These are phyloP conservation scores for Russula earlei DNA, from an alignment of 768 basidiomycete species.

Conservation along the genomic window DNA sequence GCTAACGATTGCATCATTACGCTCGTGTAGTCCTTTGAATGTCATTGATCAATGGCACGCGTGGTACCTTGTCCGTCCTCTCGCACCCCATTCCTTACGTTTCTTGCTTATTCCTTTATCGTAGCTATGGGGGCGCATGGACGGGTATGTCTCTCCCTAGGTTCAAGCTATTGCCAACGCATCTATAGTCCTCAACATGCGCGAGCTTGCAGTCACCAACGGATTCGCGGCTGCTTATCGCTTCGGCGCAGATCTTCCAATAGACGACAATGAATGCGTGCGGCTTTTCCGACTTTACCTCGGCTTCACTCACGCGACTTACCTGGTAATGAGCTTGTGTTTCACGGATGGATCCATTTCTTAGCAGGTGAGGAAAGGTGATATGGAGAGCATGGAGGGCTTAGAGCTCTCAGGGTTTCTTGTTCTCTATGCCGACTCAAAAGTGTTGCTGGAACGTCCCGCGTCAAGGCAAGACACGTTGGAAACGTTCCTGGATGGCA, in stretches of 20 bases:
- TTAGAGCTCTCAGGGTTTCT: not conserved
- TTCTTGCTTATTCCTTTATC: not conserved
- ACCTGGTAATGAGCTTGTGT: conserved; percentile 21
- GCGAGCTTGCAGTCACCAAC: conserved; percentile 31
- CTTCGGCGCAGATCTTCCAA: conserved; percentile 27
- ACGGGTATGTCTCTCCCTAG: conserved; percentile 21
- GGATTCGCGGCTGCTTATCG: conserved; percentile 36
- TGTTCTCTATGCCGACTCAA: too few relatives aligned
- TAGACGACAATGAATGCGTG: conserved; percentile 26
- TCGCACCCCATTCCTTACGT: not conserved
- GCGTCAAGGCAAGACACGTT: not conserved
- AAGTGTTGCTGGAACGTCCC: too few relatives aligned
- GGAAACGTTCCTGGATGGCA: not conserved
- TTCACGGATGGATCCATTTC: too few relatives aligned
- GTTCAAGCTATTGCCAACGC: not conserved
- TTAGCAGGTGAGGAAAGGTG: conserved; percentile 26
- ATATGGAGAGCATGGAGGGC: conserved; percentile 21
- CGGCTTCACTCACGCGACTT: conserved; percentile 23
- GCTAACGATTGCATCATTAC: conserved; percentile 42
- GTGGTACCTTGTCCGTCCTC: conserved; percentile 24
- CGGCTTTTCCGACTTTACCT: conserved; percentile 26
- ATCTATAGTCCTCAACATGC: conserved; percentile 27
- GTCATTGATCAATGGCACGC: conserved; percentile 31
- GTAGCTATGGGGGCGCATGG: conserved; percentile 28
- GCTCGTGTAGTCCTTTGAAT: conserved; percentile 31